Evolutionary conservation across 805 yeast genomes (phyloP).

Genomic region (Wickerhamiella kurtzmanii): DNA sequence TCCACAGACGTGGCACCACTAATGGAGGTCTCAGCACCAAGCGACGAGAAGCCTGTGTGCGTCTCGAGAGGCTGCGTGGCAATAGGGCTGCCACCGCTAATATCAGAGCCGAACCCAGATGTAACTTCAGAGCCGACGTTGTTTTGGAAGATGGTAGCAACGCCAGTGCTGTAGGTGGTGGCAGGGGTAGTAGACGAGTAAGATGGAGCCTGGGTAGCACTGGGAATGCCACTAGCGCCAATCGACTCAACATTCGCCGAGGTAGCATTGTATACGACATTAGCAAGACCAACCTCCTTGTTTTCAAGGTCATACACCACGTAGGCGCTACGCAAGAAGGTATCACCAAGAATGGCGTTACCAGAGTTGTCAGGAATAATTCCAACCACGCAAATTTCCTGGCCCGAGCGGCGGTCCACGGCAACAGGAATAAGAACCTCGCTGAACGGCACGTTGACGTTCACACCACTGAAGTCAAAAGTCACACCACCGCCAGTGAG

Average conservation of each 20-base stretch:
- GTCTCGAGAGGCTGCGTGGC: not conserved
- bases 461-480: constrained; percentile 10
- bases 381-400: not conserved
- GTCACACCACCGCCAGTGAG: not conserved
- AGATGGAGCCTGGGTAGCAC: constrained; percentile 19
- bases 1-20: too few species aligned
- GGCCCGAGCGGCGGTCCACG: not conserved
- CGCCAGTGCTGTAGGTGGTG: constrained; percentile 4
- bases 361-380: not conserved
- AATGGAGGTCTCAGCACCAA: too few species aligned
- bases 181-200: constrained; percentile 13
- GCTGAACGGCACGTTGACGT: constrained; percentile 7
- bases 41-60: not conserved
- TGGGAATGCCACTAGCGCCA: constrained; percentile 5
- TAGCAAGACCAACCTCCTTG: constrained; percentile 42
- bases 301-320: constrained; percentile 52
- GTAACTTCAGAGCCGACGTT: not conserved
- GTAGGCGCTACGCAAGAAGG: constrained; percentile 49
- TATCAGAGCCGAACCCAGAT: not conserved
- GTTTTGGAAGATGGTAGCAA: not conserved
- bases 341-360: constrained; percentile 44
- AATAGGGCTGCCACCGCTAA: not conserved
- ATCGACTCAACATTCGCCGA: constrained; percentile 16
- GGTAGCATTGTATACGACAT: constrained; percentile 24
- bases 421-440: not conserved